Evolutionary conservation across 108 stramenopile species (phyloP), one percentile per base, ranked within the genome.

Genomic region (Cyclotella kingstonii): DNA sequence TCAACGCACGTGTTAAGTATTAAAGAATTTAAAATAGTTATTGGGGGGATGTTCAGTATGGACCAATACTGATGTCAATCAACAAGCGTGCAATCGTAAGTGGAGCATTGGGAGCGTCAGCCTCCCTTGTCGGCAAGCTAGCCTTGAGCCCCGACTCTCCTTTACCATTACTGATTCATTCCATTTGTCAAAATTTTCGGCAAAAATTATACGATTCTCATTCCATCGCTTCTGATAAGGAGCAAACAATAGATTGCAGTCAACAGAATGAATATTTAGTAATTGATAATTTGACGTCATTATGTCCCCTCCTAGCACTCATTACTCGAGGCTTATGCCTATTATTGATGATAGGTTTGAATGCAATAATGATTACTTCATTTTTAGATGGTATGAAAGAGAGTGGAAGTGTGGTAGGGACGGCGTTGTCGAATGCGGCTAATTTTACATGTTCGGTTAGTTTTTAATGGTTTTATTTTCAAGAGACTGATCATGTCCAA

Each of bases 341-440:
- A 21, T 21, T 87, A 3, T 56, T 38, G 30, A 85, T 86, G 83
- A 59, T 91, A 9, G 42, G 70, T 7, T 18, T 78, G 28, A 91
- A 91, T 54, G 80, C 70, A 14, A 54, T 83, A 34, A 88, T 88
- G 90, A 50, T 88, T 45, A 81, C 82, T 12, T 66, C 59, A 22
- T 91, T 91, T 66, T 42, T 91, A 27, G 72, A 82, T 53, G 90
- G 90, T 12, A 86, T 91, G 81, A 60, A 86, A 48, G 80, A 83
- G 45, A 85, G 84, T 27, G 90, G 90, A 14, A 86, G 81, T 55
- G 80, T 88, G 4, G 84, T 65, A 9, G 90, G 85, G 30, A 84
- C 90, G 8, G 73, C 82, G 0, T 64, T 91, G 40, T 57, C 85
- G 39, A 81, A 81, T 18, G 90, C 84, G 19, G 81, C 86, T 0